A percentile compares a stretch with the other conserved stretches of the same genome.
These are phyloP conservation scores for Fusarium odoratissimum DNA, from an alignment of 2,329 filamentous ascomycete genomes.

Conservation along the genomic window DNA sequence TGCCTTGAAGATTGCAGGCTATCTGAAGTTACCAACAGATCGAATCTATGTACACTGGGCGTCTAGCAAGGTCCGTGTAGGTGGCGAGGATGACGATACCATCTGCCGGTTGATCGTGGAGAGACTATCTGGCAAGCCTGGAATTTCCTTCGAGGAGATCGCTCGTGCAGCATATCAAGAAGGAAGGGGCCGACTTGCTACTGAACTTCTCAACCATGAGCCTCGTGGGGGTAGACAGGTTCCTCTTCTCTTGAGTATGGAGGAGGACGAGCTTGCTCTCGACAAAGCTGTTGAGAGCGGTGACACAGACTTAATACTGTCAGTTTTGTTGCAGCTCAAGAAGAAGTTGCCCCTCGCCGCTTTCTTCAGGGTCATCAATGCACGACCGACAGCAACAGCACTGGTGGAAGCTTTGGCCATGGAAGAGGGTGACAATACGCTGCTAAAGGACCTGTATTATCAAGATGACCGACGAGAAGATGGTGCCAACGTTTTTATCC, in stretches of 20 bases:
- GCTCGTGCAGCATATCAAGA: constrained; percentile 94
- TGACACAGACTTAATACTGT: constrained; percentile 92
- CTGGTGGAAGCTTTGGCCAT: constrained; percentile 86
- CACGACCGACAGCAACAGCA: constrained; percentile 84
- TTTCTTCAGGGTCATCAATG: constrained; percentile 93
- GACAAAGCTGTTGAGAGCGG: constrained; percentile 97
- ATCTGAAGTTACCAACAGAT: constrained; percentile 86
- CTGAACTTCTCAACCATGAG: constrained; percentile 91
- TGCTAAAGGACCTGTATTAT: constrained; percentile 97
- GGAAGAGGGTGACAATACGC: constrained; percentile 75
- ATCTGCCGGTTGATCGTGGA: constrained; percentile 89
- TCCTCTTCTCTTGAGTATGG: constrained; percentile 91
- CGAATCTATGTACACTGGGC: constrained; percentile 98
- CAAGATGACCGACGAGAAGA: constrained; percentile 93
- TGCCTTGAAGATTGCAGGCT: constrained; percentile 87
- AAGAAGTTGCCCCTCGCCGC: constrained; percentile 89
- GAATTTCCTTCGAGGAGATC: constrained; percentile 96
- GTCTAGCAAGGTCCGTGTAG: constrained; percentile 88
- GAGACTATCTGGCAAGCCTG: constrained; percentile 85
- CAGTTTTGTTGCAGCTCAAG: constrained; percentile 87
- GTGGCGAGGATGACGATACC: constrained; percentile 85
- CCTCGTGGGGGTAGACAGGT: constrained; percentile 96
- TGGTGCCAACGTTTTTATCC: constrained; percentile 86
- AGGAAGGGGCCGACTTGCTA: constrained; percentile 88
- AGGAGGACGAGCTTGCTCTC: constrained; percentile 92